Evolutionary conservation across 371 early-diverging fungal species (phyloP).

Genomic region (Funneliformis caledonium): DNA sequence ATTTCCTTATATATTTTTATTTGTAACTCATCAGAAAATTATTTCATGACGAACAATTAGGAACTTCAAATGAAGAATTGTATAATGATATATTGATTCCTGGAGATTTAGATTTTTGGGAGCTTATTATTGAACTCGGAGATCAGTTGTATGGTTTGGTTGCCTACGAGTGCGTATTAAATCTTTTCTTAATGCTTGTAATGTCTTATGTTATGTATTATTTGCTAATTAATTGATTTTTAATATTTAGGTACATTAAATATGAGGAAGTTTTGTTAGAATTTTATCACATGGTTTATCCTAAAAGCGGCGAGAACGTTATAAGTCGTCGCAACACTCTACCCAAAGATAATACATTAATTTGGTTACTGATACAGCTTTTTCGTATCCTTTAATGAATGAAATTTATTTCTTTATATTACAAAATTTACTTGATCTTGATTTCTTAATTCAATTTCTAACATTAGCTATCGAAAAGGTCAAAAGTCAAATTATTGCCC

Average conservation of each 20-base stretch:
- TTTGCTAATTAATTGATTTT: conserved; percentile 9
- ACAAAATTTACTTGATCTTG: not conserved
- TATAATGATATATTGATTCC: conserved; percentile 70
- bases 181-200: not conserved
- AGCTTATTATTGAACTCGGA: conserved; percentile 75
- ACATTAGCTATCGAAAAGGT: conserved; percentile 62
- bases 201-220: not conserved
- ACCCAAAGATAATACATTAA: conserved; percentile 74
- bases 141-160: conserved; percentile 82
- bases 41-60: not conserved
- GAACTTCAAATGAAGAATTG: not conserved
- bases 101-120: conserved; percentile 71
- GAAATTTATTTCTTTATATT: conserved; percentile 36
- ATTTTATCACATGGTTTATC: conserved; percentile 65
- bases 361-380: conserved; percentile 76
- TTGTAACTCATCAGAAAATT: not conserved
- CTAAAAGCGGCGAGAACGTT: conserved; percentile 50
- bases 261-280: conserved; percentile 72
- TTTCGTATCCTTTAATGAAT: conserved; percentile 56
- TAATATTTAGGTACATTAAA: conserved; percentile 55
- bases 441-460: not conserved
- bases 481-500: conserved; percentile 57
- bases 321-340: conserved; percentile 46
- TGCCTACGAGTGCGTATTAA: conserved; percentile 53
- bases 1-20: not conserved